A percentile compares a stretch with the other conserved stretches of the same genome.
Conservation (phyloP, 805 yeast genomes). For the Saccharomycopsis sp. region DNA sequence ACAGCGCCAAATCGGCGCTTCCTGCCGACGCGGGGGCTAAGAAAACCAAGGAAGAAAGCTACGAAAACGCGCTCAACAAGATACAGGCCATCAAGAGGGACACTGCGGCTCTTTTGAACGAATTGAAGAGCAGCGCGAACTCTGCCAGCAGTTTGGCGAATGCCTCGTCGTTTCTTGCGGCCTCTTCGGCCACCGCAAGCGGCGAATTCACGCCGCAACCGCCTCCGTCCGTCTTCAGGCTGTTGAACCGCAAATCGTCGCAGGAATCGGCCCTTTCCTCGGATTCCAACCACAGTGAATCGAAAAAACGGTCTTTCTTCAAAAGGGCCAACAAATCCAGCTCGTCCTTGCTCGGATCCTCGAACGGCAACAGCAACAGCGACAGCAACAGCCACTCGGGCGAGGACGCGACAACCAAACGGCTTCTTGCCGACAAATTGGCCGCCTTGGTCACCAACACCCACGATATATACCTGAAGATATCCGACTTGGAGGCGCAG, state of each 20-base stretch:
- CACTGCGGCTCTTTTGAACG: slow-evolving; percentile 4
- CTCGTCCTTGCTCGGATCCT: not conserved
- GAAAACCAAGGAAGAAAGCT: not conserved
- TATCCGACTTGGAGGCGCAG: not conserved
- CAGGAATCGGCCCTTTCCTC: slow-evolving; percentile 1
- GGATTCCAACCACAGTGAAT: not conserved
- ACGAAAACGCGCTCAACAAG: slow-evolving; percentile 8
- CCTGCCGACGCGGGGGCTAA: not conserved
- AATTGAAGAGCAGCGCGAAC: slow-evolving; percentile 4
- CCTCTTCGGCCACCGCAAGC: not conserved
- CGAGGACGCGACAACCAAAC: not conserved
- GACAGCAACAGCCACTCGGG: not conserved
- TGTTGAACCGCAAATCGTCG: not conserved
- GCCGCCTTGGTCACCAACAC: not conserved
- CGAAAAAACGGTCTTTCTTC: slow-evolving; percentile 3
- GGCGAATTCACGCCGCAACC: not conserved
- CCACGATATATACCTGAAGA: not conserved
- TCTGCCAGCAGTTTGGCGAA: not conserved
- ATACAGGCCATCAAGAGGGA: slow-evolving; percentile 11
- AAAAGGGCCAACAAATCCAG: not conserved
- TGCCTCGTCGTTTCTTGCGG: not conserved
- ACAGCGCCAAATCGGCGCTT: not conserved
- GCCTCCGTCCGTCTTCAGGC: not conserved
- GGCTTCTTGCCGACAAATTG: not conserved
- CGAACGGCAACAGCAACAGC: not conserved